Conservation (phyloP, 2,329 filamentous ascomycete genomes). For the Paracamarosporium sp. region DNA sequence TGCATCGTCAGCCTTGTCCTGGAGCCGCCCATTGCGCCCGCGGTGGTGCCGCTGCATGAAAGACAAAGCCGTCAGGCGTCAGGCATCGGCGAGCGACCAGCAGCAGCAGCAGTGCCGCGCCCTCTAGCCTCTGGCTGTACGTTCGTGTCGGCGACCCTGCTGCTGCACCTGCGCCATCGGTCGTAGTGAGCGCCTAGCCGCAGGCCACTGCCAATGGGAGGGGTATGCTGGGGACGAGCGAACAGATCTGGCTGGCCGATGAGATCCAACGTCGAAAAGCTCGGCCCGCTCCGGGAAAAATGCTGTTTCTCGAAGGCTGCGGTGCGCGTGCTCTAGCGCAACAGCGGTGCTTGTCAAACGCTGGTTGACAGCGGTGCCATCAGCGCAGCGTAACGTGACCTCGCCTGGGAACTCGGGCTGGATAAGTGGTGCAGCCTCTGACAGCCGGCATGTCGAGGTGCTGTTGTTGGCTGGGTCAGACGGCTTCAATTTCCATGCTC, state of each 20-base stretch:
- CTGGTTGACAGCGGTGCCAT: constrained; percentile 40
- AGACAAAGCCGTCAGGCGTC: constrained; percentile 28
- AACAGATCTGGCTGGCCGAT: constrained; percentile 43
- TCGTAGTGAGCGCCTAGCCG: constrained; percentile 41
- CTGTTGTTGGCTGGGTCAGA: constrained; percentile 30
- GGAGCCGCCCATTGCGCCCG: constrained; percentile 45
- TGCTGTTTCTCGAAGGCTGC: constrained; percentile 46
- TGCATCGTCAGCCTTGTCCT: constrained; percentile 48
- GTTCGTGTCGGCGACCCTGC: constrained; percentile 29
- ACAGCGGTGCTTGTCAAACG: constrained; percentile 32
- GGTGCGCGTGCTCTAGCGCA: constrained; percentile 32
- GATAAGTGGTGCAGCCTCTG: constrained; percentile 12
- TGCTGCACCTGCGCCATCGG: constrained; percentile 45
- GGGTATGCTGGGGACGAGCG: constrained; percentile 29
- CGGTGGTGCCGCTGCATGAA: constrained; percentile 38
- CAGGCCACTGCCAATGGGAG: constrained; percentile 28
- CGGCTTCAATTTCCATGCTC: constrained; percentile 40
- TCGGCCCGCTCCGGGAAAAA: constrained; percentile 49
- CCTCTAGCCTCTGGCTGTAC: too few species aligned
- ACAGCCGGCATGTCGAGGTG: constrained; percentile 17
- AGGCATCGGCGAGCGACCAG: constrained; percentile 29
- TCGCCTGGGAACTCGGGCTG: constrained; percentile 13
- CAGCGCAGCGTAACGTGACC: constrained; percentile 33
- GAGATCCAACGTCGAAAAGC: constrained; percentile 43
- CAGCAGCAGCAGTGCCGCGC: constrained; percentile 2